These are phyloP conservation scores for Lentinula boryana DNA, from an alignment of 768 basidiomycete species.

Conservation along the genomic window DNA sequence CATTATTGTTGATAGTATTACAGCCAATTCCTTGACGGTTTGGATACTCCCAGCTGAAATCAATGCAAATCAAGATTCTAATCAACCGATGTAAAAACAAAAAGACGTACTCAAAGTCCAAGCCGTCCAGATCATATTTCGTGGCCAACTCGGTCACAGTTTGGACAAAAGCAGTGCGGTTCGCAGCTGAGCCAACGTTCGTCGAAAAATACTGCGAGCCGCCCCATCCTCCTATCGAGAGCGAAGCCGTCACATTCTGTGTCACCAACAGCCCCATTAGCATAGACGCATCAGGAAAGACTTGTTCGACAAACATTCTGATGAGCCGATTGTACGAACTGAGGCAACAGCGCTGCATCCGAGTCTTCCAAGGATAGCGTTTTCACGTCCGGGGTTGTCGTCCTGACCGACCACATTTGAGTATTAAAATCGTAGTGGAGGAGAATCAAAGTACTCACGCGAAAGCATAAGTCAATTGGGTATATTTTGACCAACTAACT, in stretches of 20 bases:
- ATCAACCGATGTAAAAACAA: background rate
- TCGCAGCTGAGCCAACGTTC: constrained; percentile 46
- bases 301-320: constrained; percentile 28
- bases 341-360: constrained; percentile 40
- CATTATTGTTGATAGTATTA: constrained; percentile 53
- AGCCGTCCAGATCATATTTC: constrained; percentile 49
- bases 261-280: background rate
- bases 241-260: constrained; percentile 48
- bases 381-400: constrained; percentile 33
- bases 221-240: constrained; percentile 69
- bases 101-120: constrained; percentile 34
- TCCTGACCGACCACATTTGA: constrained; percentile 16
- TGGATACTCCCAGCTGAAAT: constrained; percentile 79
- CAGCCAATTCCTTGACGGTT: constrained; percentile 59
- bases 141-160: constrained; percentile 43
- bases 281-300: constrained; percentile 19
- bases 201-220: constrained; percentile 62
- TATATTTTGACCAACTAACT: constrained; percentile 48
- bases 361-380: constrained; percentile 31
- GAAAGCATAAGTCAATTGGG: constrained; percentile 53
- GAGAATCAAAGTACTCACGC: constrained; percentile 33
- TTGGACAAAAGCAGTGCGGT: constrained; percentile 61
- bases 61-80: background rate
- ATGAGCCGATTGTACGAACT: constrained; percentile 48
- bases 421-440: background rate